phyloP scores from a whole-genome alignment of 805 yeast species.

The Lipomyces mesembrius region DNA sequence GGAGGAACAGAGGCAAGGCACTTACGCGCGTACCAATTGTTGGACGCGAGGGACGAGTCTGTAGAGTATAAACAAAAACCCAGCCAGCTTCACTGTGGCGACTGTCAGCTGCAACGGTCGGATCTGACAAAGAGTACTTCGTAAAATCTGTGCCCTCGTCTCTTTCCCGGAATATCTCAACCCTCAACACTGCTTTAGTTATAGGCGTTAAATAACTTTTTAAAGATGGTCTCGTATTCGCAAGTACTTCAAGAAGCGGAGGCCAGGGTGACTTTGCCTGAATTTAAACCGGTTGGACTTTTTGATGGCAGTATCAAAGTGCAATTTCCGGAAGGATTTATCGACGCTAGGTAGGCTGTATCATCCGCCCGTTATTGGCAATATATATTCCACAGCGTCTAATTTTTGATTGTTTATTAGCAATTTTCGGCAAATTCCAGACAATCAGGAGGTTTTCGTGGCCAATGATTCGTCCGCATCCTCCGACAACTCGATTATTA shows the following conservation, averaged over 20 bases:
- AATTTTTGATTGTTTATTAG: constrained; percentile 42
- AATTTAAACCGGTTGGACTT: constrained; percentile 44
- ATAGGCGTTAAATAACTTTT: neutral
- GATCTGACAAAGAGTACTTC: too few species aligned
- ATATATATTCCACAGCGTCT: neutral
- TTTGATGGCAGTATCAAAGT: constrained; percentile 85
- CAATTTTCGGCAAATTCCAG: constrained; percentile 79
- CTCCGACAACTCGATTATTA: constrained; percentile 46
- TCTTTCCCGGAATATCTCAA: neutral
- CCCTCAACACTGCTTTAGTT: neutral
- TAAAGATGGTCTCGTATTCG: constrained; percentile 12
- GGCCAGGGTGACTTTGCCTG: constrained; percentile 15
- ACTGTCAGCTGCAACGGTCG: too few species aligned
- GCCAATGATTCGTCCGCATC: constrained; percentile 43
- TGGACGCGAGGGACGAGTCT: too few species aligned
- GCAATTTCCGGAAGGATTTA: constrained; percentile 59
- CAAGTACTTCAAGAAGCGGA: constrained; percentile 19
- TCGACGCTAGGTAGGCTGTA: constrained; percentile 62
- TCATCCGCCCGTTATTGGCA: neutral
- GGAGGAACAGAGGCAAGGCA: neutral
- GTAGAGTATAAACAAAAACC: too few species aligned
- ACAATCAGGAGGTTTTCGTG: constrained; percentile 89
- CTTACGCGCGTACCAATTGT: too few species aligned
- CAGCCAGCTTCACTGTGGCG: too few species aligned
- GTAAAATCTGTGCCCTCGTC: too few species aligned